These are phyloP conservation scores for Cyberlindnera amylophila DNA, from an alignment of 805 yeast genomes.

Conservation along the genomic window DNA sequence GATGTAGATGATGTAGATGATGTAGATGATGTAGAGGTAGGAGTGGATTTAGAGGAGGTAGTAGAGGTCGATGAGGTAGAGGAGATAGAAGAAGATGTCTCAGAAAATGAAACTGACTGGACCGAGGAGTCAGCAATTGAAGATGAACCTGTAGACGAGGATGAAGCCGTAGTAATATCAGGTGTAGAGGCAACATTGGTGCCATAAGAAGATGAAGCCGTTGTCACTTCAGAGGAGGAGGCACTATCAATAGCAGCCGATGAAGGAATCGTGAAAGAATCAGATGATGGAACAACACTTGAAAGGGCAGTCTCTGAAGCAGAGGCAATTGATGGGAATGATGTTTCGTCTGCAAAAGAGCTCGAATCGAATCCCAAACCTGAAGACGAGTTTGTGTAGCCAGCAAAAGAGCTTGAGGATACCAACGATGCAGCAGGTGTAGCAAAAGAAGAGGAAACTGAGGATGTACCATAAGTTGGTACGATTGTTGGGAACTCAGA, in stretches of 20 bases:
- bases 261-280: too few species aligned
- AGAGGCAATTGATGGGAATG: neutral
- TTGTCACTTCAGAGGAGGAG: too few species aligned
- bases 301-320: too few species aligned
- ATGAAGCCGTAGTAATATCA: too few species aligned
- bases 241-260: too few species aligned
- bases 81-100: neutral
- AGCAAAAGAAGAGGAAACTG: neutral
- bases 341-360: neutral
- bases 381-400: constrained; percentile 1
- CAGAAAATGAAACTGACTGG: constrained; percentile 1
- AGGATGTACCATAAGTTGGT: neutral
- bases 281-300: too few species aligned
- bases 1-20: neutral
- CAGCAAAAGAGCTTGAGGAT: neutral
- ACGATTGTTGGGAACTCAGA: constrained; percentile 6
- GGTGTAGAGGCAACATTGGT: too few species aligned
- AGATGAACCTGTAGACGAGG: too few species aligned
- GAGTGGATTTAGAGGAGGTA: too few species aligned
- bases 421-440: neutral
- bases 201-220: too few species aligned
- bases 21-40: neutral
- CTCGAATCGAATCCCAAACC: neutral
- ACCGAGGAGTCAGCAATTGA: neutral
- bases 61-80: constrained; percentile 1